A percentile compares a stretch with the other conserved stretches of the same genome.
Conservation (phyloP, 306 rosid genomes). For the Crataegus laevigata region DNA sequence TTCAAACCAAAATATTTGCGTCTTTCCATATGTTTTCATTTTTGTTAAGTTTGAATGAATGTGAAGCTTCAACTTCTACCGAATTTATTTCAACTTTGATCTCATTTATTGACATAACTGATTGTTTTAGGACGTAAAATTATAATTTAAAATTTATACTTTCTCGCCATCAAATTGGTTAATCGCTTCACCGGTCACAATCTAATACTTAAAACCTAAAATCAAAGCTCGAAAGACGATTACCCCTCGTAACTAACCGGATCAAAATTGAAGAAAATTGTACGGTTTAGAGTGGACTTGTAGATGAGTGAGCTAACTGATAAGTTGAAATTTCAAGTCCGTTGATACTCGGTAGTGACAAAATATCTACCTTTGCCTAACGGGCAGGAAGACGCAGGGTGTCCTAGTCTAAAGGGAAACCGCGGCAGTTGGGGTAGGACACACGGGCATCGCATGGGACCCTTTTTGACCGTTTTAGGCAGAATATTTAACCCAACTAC, state of each 20-base stretch:
- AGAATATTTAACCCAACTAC: not conserved
- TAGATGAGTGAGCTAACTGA: not conserved
- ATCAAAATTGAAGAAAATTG: not conserved
- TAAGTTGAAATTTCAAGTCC: not conserved
- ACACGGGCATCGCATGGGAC: not conserved
- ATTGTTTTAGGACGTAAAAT: no score
- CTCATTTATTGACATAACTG: no score
- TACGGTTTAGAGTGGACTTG: no score
- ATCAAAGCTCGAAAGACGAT: no score
- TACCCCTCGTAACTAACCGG: not conserved
- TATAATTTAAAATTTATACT: no score
- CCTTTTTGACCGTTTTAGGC: not conserved
- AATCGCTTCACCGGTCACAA: not conserved
- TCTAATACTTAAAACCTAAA: no score
- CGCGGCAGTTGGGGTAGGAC: not conserved
- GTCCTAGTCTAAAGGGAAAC: not conserved
- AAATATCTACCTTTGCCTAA: not conserved
- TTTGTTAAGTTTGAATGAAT: no score
- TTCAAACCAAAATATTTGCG: no score
- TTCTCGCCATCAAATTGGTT: not conserved
- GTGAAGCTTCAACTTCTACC: not conserved
- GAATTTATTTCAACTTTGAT: no score
- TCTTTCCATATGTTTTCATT: not conserved
- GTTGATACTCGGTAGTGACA: not conserved
- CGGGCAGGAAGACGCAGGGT: not conserved